These are phyloP conservation scores for Purpureocillium lavendulum DNA, from an alignment of 2,329 filamentous ascomycete genomes.

Conservation along the genomic window DNA sequence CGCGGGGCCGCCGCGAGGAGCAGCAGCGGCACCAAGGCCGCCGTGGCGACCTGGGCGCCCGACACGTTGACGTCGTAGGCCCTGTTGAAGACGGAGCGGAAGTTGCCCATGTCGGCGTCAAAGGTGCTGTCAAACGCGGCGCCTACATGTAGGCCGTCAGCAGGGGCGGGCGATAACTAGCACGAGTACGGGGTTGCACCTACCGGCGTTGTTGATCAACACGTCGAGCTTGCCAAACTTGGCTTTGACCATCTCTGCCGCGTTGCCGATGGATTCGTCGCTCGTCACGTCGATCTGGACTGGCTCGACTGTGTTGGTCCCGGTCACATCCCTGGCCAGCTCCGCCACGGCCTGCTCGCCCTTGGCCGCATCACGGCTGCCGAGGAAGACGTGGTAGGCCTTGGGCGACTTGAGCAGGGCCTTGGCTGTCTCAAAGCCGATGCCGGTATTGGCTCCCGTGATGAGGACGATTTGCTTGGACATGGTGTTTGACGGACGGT, in stretches of 20 bases:
- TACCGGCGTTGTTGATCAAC: conserved; percentile 51
- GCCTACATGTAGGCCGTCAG: conserved; percentile 24
- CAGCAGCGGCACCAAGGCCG: conserved; percentile 33
- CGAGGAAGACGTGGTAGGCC: conserved; percentile 47
- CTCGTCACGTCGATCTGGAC: conserved; percentile 45
- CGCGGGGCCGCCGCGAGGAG: conserved; percentile 31
- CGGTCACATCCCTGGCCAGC: conserved; percentile 29
- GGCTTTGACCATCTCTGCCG: conserved; percentile 32
- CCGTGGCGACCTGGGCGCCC: conserved; percentile 32
- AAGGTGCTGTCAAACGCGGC: conserved; percentile 31
- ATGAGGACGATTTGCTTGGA: conserved; percentile 41
- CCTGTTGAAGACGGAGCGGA: conserved; percentile 34
- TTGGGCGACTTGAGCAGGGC: conserved; percentile 37
- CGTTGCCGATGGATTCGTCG: conserved; percentile 42
- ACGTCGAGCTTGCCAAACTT: conserved; percentile 38
- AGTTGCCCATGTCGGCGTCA: conserved; percentile 12
- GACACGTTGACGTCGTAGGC: conserved; percentile 43
- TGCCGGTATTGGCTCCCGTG: conserved; percentile 54
- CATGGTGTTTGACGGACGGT: too few relatives aligned
- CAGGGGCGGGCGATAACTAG: too few relatives aligned
- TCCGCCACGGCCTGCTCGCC: conserved; percentile 36
- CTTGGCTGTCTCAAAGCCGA: conserved; percentile 50
- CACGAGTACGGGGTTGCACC: background rate
- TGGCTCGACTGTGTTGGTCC: conserved; percentile 29
- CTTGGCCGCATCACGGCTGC: conserved; percentile 41